A percentile compares a stretch with the other conserved stretches of the same genome.
Conservation (phyloP, 169 alveolate species). For the Eimeria sp. region DNA sequence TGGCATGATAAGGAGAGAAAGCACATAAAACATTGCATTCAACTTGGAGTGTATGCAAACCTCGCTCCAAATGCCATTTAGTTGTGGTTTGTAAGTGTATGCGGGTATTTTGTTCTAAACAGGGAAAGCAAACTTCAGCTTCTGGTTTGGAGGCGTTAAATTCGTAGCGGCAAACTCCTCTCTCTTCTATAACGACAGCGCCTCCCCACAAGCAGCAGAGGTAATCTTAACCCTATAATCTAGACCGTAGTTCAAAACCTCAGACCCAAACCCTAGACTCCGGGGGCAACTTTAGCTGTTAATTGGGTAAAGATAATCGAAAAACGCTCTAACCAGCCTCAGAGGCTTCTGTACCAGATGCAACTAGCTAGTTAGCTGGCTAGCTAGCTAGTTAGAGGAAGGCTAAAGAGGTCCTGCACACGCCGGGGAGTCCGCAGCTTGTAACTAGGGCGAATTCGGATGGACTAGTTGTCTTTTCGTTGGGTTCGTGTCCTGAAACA, state of each 20-base stretch:
- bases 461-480: background rate
- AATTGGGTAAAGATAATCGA: too few relatives aligned
- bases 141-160: conserved; percentile 53
- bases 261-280: too few relatives aligned
- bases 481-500: background rate
- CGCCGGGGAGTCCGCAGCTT: background rate
- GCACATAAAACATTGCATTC: background rate
- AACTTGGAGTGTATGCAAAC: too few relatives aligned
- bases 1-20: background rate
- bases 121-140: conserved; percentile 41
- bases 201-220: conserved; percentile 4
- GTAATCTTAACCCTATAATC: background rate
- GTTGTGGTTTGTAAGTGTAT: background rate
- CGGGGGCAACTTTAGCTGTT: too few relatives aligned
- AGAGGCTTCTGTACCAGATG: background rate
- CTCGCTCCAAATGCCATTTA: too few relatives aligned
- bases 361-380: background rate
- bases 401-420: background rate
- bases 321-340: too few relatives aligned
- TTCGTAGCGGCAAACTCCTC: conserved; percentile 27
- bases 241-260: background rate
- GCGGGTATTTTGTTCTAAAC: background rate
- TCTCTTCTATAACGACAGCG: conserved; percentile 8
- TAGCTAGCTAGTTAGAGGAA: background rate
- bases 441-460: background rate